These are phyloP conservation scores for Casuarina cunninghamiana DNA, from an alignment of 306 rosid species.

Conservation along the genomic window DNA sequence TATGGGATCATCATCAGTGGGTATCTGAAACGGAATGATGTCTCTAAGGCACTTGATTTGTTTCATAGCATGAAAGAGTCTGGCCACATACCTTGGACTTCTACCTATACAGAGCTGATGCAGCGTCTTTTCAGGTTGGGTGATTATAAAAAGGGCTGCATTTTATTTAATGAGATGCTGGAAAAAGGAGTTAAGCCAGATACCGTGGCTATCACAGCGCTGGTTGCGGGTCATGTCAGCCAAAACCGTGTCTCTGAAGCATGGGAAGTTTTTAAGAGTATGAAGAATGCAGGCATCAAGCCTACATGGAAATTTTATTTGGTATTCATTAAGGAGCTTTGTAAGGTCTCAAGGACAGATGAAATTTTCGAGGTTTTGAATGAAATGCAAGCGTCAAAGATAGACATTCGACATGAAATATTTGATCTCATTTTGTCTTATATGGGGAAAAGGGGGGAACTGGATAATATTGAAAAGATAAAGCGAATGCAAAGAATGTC, in stretches of 20 bases:
- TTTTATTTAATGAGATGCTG: conserved; percentile 74
- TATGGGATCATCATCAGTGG: conserved; percentile 63
- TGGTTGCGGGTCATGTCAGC: conserved; percentile 79
- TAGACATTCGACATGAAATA: conserved; percentile 45
- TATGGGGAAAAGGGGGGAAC: conserved; percentile 62
- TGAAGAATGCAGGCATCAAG: conserved; percentile 58
- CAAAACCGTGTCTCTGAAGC: conserved; percentile 62
- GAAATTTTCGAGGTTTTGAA: conserved; percentile 63
- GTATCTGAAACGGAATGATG: conserved; percentile 54
- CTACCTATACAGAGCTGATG: conserved; percentile 76
- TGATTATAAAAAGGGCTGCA: conserved; percentile 58
- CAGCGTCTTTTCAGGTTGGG: conserved; percentile 64
- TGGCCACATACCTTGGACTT: conserved; percentile 50
- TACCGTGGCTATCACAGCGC: conserved; percentile 65
- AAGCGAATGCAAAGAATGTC: conserved; percentile 49
- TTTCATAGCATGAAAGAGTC: conserved; percentile 66
- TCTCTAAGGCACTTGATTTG: conserved; percentile 54
- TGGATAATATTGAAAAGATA: conserved; percentile 45
- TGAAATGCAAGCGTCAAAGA: conserved; percentile 61
- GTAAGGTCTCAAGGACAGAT: conserved; percentile 66
- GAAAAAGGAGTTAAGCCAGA: conserved; percentile 61
- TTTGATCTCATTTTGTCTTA: conserved; percentile 50
- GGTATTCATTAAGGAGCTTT: conserved; percentile 75
- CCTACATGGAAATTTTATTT: conserved; percentile 65
- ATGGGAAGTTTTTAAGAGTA: conserved; percentile 58